These are phyloP conservation scores for Phytophthora agathidicida DNA, from an alignment of 352 stramenopile genomes.

Conservation along the genomic window DNA sequence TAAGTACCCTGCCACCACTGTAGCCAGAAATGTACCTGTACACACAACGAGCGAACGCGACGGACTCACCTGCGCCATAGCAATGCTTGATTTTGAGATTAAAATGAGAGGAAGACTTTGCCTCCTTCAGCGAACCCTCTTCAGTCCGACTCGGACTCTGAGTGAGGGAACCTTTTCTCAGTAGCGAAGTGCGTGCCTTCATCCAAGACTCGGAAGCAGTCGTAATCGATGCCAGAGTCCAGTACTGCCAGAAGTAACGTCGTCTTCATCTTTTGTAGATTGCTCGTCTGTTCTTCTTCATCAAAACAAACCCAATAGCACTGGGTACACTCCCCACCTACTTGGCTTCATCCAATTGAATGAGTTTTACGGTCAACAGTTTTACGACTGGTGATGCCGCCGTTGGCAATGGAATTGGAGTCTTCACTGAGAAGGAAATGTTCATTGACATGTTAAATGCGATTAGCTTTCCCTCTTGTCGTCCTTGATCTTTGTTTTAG, in stretches of 20 bases:
- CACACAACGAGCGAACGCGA: constrained; percentile 1
- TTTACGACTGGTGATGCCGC: neutral
- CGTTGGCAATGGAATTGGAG: too few relatives aligned
- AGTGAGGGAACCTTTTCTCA: too few relatives aligned
- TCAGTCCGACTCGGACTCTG: neutral
- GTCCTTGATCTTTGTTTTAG: constrained; percentile 1
- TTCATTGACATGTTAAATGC: too few relatives aligned
- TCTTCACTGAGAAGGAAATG: too few relatives aligned
- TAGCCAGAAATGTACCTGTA: constrained; percentile 2
- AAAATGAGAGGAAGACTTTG: constrained; percentile 9
- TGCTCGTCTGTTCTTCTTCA: neutral
- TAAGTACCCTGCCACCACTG: constrained; percentile 1
- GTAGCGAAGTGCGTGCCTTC: too few relatives aligned
- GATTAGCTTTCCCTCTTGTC: neutral
- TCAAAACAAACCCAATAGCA: too few relatives aligned
- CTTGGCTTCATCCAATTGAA: constrained; percentile 15
- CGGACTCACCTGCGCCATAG: neutral
- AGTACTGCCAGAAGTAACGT: constrained; percentile 1
- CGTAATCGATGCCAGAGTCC: neutral
- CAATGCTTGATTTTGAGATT: constrained; percentile 10
- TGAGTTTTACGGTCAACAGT: too few relatives aligned
- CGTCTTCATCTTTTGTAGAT: constrained; percentile 27
- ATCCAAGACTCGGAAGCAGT: too few relatives aligned
- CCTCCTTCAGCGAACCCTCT: neutral
- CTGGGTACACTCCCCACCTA: constrained; percentile 6